A percentile compares a stretch with the other conserved stretches of the same genome.
phyloP scores from a whole-genome alignment of 2,329 filamentous ascomycete species.

The Lasiodiplodia citricola region DNA sequence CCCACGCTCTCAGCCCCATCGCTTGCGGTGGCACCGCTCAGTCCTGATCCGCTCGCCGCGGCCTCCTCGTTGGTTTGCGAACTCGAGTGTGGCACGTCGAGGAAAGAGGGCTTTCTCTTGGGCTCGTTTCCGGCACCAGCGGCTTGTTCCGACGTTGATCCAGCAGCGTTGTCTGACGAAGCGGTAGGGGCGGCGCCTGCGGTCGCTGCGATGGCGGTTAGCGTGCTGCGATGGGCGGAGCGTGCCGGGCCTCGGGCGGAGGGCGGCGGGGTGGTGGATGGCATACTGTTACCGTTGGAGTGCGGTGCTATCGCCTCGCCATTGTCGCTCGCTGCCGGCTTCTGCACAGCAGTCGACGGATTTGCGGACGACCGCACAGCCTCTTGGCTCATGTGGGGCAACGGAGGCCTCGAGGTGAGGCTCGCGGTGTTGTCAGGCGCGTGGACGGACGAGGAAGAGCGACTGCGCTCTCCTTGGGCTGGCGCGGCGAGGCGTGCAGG shows the following conservation, averaged over 20 bases:
- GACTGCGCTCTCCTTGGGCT: slow-evolving; percentile 33
- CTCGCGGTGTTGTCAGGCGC: background rate
- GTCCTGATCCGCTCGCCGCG: slow-evolving; percentile 45
- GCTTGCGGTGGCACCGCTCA: slow-evolving; percentile 52
- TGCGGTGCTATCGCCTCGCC: slow-evolving; percentile 33
- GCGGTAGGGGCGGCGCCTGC: slow-evolving; percentile 23
- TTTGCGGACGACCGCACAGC: slow-evolving; percentile 35
- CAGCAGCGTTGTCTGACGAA: slow-evolving; percentile 20
- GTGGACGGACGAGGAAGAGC: slow-evolving; percentile 9
- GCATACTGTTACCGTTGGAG: slow-evolving; percentile 42
- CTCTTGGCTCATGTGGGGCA: slow-evolving; percentile 45
- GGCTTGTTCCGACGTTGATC: slow-evolving; percentile 22
- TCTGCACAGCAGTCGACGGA: slow-evolving; percentile 37
- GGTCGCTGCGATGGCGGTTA: slow-evolving; percentile 15
- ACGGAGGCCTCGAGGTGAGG: slow-evolving; percentile 26
- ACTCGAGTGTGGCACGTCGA: slow-evolving; percentile 40
- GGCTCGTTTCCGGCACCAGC: slow-evolving; percentile 26
- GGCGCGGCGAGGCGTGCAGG: slow-evolving; percentile 34
- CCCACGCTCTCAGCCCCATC: slow-evolving; percentile 51
- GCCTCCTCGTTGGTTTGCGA: slow-evolving; percentile 40
- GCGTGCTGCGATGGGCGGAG: slow-evolving; percentile 29
- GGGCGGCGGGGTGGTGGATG: background rate
- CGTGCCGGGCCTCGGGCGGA: slow-evolving; percentile 27
- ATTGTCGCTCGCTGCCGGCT: slow-evolving; percentile 33
- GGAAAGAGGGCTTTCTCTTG: slow-evolving; percentile 43